These are phyloP conservation scores for Ajuga chamaepitys DNA, from an alignment of 257 asterid species.

Conservation along the genomic window DNA sequence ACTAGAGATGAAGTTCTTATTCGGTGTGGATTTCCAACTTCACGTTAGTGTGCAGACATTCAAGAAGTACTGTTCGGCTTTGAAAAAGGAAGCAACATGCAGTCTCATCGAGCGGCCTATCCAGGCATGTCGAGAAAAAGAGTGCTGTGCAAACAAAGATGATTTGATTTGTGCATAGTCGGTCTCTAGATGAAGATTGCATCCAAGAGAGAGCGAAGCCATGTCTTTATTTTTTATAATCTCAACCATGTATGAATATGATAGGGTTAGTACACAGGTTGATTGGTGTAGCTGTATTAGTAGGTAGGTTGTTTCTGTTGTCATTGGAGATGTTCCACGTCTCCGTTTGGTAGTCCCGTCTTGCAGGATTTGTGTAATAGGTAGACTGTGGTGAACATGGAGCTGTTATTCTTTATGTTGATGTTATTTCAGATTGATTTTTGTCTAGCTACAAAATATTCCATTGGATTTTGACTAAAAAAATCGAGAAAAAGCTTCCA, in stretches of 20 bases:
- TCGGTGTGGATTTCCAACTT: constrained; percentile 61
- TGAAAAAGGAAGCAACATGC: constrained; percentile 43
- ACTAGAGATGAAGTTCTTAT: constrained; percentile 74
- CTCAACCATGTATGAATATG: not conserved
- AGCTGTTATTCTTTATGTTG: constrained; percentile 13
- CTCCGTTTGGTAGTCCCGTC: not conserved
- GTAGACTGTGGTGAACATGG: not conserved
- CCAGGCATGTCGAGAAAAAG: constrained; percentile 37
- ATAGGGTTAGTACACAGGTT: not conserved
- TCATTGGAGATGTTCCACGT: not conserved
- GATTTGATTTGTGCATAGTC: constrained; percentile 40
- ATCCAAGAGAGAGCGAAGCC: not conserved
- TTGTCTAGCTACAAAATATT: no score
- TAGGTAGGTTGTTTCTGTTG: not conserved
- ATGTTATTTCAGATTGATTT: no score
- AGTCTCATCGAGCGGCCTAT: constrained; percentile 49
- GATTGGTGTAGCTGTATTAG: not conserved
- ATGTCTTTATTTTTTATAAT: not conserved
- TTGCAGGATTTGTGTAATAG: not conserved
- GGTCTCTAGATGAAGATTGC: constrained; percentile 37
- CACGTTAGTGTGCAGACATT: constrained; percentile 60
- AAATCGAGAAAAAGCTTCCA: no score
- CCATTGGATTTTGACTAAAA: no score
- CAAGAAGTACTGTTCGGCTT: constrained; percentile 48
- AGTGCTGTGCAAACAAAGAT: constrained; percentile 46